These are phyloP conservation scores for Nepenthes gracilis DNA, from an alignment of 148 eudicot genomes.

Conservation along the genomic window DNA sequence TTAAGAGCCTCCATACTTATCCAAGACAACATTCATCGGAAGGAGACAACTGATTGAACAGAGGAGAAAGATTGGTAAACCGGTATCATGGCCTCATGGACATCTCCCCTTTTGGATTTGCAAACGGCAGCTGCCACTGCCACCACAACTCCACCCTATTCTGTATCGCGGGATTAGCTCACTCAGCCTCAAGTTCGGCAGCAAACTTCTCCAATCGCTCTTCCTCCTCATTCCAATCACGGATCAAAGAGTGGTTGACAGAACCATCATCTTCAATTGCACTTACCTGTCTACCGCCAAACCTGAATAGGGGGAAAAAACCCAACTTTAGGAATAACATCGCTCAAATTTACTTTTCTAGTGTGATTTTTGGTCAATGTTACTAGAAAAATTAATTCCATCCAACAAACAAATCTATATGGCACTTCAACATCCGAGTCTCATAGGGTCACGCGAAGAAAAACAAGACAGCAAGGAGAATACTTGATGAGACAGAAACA, in stretches of 20 bases:
- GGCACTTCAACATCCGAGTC: too few species aligned
- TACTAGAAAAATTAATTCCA: not conserved
- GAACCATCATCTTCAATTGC: conserved; percentile 83
- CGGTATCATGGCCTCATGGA: too few species aligned
- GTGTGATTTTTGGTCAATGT: not conserved
- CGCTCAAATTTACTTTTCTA: not conserved
- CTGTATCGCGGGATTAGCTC: not conserved
- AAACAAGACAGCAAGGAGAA: too few species aligned
- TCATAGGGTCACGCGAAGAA: too few species aligned
- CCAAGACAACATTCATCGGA: too few species aligned
- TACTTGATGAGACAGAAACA: too few species aligned
- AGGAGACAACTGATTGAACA: too few species aligned
- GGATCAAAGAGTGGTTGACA: conserved; percentile 59
- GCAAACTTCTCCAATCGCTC: conserved; percentile 71
- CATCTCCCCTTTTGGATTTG: too few species aligned
- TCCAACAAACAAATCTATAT: too few species aligned
- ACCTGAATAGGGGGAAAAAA: conserved; percentile 36
- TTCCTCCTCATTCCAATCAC: conserved; percentile 60
- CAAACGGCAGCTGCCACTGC: not conserved
- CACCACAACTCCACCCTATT: not conserved
- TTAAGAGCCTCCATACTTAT: too few species aligned
- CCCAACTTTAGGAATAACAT: too few species aligned
- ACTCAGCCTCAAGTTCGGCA: conserved; percentile 70
- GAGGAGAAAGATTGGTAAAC: too few species aligned
- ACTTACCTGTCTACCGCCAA: conserved; percentile 71